phyloP scores from a whole-genome alignment of 192 early-diverging fungal genomes.

The Diversispora epigaea region DNA sequence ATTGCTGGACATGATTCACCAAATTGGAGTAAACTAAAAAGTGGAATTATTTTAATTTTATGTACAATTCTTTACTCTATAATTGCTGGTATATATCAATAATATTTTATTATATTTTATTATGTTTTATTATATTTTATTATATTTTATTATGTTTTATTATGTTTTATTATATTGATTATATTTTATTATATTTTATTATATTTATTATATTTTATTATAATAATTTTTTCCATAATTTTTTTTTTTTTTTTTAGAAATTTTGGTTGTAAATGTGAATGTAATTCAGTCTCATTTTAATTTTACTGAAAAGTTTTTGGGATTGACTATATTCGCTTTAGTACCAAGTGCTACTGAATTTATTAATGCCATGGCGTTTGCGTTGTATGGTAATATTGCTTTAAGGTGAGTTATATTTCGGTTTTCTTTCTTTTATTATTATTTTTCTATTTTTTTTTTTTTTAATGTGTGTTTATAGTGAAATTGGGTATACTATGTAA shows the following conservation, averaged over 20 bases:
- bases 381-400: conserved; percentile 82
- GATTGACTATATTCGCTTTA: conserved; percentile 90
- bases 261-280: conserved; percentile 86
- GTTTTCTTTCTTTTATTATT: background rate
- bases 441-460: too few relatives aligned
- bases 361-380: conserved; percentile 92
- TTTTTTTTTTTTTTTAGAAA: conserved; percentile 59
- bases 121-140: background rate
- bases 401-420: conserved; percentile 36
- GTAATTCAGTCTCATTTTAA: conserved; percentile 65
- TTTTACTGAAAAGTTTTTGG: conserved; percentile 86
- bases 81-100: conserved; percentile 61
- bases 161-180: too few relatives aligned
- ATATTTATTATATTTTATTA: too few relatives aligned
- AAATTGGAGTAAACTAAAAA: conserved; percentile 85
- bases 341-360: conserved; percentile 98
- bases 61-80: conserved; percentile 85
- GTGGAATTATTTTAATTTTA: conserved; percentile 70
- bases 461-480: too few relatives aligned
- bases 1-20: conserved; percentile 85
- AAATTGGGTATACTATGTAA: background rate
- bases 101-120: background rate
- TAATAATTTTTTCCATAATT: too few relatives aligned
- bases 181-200: too few relatives aligned
- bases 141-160: too few relatives aligned